A percentile compares a stretch with the other conserved stretches of the same genome.
Conservation (phyloP, 2,329 filamentous ascomycete species). For the Aspergillus hortae region DNA sequence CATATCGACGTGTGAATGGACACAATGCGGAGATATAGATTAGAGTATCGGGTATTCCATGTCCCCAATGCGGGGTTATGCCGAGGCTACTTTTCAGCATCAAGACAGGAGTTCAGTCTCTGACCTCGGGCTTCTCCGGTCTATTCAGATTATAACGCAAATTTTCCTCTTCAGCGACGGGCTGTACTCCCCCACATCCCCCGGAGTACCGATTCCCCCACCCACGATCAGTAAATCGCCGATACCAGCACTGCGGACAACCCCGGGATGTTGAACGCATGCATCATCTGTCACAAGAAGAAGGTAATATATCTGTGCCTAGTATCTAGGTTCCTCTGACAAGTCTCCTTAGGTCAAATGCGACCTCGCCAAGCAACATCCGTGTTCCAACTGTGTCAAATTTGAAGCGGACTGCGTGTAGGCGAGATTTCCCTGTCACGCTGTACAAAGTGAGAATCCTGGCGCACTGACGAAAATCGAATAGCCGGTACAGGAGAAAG, state of each 20-base stretch:
- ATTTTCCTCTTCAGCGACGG: not conserved
- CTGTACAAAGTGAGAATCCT: not conserved
- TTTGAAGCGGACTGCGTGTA: constrained; percentile 23
- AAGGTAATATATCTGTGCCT: constrained; percentile 30
- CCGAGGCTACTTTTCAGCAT: not conserved
- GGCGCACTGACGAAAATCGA: not conserved
- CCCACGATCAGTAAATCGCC: not conserved
- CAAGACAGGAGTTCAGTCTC: too few species aligned
- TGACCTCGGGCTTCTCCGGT: not conserved
- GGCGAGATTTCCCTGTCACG: not conserved
- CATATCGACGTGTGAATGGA: too few species aligned
- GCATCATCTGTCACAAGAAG: constrained; percentile 43
- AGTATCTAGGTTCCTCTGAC: constrained; percentile 11
- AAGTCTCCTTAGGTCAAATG: constrained; percentile 18
- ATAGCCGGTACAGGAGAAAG: not conserved
- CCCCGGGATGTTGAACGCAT: constrained; percentile 19
- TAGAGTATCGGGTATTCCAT: not conserved
- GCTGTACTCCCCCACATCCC: not conserved
- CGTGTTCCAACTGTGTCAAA: constrained; percentile 25
- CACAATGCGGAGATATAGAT: too few species aligned
- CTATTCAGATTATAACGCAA: not conserved
- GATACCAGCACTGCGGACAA: not conserved
- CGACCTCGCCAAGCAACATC: constrained; percentile 22
- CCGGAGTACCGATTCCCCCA: not conserved
- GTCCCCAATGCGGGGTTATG: not conserved